phyloP scores from a whole-genome alignment of 2,329 filamentous ascomycete species.

The Fusarium chlamydosporum region DNA sequence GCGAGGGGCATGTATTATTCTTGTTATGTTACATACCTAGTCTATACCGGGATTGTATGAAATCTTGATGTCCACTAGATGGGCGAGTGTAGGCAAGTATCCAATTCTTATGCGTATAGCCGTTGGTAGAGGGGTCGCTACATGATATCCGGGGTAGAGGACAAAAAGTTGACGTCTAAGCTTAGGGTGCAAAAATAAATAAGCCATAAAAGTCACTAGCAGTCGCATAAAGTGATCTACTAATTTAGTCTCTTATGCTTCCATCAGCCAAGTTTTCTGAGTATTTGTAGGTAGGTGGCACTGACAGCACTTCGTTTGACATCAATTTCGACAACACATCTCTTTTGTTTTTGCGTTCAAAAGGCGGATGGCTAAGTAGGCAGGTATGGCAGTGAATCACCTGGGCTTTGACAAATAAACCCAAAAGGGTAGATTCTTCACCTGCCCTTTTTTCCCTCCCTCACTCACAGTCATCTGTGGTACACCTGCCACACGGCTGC shows the following conservation, averaged over 20 bases:
- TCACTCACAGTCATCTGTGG: not conserved
- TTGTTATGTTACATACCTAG: too few relatives aligned
- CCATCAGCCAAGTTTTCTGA: too few relatives aligned
- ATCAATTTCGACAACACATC: not conserved
- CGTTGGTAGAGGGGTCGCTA: conserved; percentile 8
- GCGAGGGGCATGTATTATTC: too few relatives aligned
- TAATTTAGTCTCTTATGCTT: too few relatives aligned
- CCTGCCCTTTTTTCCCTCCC: conserved; percentile 15
- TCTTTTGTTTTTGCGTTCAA: not conserved
- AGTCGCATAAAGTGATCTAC: too few relatives aligned
- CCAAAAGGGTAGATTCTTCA: conserved; percentile 4
- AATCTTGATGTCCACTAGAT: not conserved
- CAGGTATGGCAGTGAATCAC: conserved; percentile 23
- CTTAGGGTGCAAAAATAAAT: too few relatives aligned
- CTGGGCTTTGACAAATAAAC: conserved; percentile 11
- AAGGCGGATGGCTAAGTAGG: not conserved
- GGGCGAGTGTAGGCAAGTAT: not conserved
- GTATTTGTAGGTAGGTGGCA: not conserved
- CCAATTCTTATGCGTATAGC: not conserved
- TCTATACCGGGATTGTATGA: too few relatives aligned
- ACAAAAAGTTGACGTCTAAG: too few relatives aligned
- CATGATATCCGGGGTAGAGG: not conserved
- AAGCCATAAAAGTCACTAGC: too few relatives aligned
- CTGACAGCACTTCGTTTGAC: conserved; percentile 9
- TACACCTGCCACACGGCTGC: conserved; percentile 2